Percentiles rank a stretch among this genome's conserved stretches.
Evolutionary conservation across 2,329 filamentous ascomycete species (phyloP).

Genomic region (Ophiognomonia clavigignenti-juglandacearum): DNA sequence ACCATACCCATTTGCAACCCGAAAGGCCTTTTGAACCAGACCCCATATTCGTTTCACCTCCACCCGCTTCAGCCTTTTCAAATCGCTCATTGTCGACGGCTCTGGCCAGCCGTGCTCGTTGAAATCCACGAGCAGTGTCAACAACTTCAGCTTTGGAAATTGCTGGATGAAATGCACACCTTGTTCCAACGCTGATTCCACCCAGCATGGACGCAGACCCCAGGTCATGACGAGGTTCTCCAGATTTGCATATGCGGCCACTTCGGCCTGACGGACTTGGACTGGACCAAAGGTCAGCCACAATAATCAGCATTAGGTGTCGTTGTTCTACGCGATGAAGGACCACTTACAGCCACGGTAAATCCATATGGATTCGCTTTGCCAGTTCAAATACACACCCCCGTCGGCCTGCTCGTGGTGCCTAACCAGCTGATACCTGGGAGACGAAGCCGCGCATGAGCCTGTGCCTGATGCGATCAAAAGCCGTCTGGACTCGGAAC

Average conservation of each 20-base stretch:
- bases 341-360: constrained; percentile 14
- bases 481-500: constrained; percentile 14
- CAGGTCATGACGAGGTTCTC: constrained; percentile 18
- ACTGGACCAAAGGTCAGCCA: constrained; percentile 3
- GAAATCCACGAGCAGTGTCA: constrained; percentile 17
- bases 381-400: constrained; percentile 16
- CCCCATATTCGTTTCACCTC: constrained; percentile 16
- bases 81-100: constrained; percentile 4
- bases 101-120: constrained; percentile 16
- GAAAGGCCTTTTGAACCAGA: constrained; percentile 9
- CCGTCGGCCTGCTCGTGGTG: constrained; percentile 5
- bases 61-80: constrained; percentile 11
- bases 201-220: constrained; percentile 17
- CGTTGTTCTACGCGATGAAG: not conserved
- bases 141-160: constrained; percentile 12
- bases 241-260: constrained; percentile 8
- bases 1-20: not conserved
- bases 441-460: not conserved
- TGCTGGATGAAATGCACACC: constrained; percentile 12
- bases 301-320: too few relatives aligned
- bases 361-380: constrained; percentile 14
- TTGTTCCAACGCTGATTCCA: constrained; percentile 13
- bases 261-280: constrained; percentile 10
- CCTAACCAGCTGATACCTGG: constrained; percentile 11
- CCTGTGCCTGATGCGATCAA: not conserved